Evolutionary conservation across 2,329 filamentous ascomycete species (phyloP).

Genomic region (Verticillium nubilum): DNA sequence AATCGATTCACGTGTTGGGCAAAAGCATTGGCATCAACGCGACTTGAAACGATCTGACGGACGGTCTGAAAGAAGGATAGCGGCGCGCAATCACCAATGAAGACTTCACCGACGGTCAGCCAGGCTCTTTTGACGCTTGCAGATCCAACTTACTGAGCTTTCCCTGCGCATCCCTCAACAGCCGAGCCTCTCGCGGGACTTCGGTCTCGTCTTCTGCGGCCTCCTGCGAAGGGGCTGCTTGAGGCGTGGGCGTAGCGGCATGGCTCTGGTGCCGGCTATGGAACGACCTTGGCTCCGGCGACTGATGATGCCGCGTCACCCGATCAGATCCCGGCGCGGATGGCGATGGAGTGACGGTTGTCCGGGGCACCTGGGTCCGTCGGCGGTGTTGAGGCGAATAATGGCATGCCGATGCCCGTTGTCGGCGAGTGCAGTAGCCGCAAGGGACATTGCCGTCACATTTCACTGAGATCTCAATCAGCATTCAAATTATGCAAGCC

Average conservation of each 20-base stretch:
- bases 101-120: slow-evolving; percentile 21
- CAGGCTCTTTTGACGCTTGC: neutral
- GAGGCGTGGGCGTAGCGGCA: neutral
- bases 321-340: neutral
- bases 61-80: slow-evolving; percentile 52
- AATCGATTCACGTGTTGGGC: slow-evolving; percentile 44
- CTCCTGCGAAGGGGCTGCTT: slow-evolving; percentile 6
- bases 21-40: slow-evolving; percentile 44
- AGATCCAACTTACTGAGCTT: slow-evolving; percentile 29
- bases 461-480: slow-evolving; percentile 28
- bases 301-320: neutral
- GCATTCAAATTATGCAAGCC: neutral
- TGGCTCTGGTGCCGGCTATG: slow-evolving; percentile 2
- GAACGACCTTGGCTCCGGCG: slow-evolving; percentile 6
- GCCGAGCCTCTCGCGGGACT: slow-evolving; percentile 46
- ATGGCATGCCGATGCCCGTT: slow-evolving; percentile 36
- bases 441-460: slow-evolving; percentile 50
- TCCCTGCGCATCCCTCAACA: slow-evolving; percentile 46
- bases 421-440: slow-evolving; percentile 40
- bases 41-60: slow-evolving; percentile 42
- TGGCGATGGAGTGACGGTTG: neutral
- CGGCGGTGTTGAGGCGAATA: slow-evolving; percentile 41
- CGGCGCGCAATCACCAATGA: slow-evolving; percentile 52
- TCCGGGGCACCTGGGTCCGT: slow-evolving; percentile 8
- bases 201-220: slow-evolving; percentile 46